Evolutionary conservation across 805 yeast species (phyloP).

Genomic region (Sungouiella blattae): DNA sequence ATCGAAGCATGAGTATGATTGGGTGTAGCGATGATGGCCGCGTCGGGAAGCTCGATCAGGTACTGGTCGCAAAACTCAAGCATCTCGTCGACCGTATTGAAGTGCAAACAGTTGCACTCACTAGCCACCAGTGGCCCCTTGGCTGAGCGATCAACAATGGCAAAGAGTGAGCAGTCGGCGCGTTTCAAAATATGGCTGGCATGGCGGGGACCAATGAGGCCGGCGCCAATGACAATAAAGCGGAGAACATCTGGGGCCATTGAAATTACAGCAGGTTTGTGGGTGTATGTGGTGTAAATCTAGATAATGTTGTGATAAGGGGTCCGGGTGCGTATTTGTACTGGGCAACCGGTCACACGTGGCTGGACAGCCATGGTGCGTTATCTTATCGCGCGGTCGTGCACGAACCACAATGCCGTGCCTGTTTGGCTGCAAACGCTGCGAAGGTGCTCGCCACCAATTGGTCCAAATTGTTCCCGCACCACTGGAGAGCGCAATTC

Average conservation of each 20-base stretch:
- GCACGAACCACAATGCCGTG: too few relatives aligned
- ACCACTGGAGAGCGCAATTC: too few relatives aligned
- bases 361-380: too few relatives aligned
- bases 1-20: constrained; percentile 38
- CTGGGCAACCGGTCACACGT: too few relatives aligned
- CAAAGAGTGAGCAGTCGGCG: constrained; percentile 20
- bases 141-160: constrained; percentile 24
- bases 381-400: too few relatives aligned
- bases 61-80: constrained; percentile 15
- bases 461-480: too few relatives aligned
- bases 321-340: not conserved
- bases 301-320: too few relatives aligned
- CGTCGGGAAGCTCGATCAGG: constrained; percentile 28
- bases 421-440: too few relatives aligned
- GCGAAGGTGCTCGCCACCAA: too few relatives aligned
- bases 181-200: constrained; percentile 20
- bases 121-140: constrained; percentile 18
- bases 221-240: constrained; percentile 24
- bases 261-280: too few relatives aligned
- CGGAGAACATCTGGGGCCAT: constrained; percentile 4
- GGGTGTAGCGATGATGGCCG: constrained; percentile 41
- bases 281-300: too few relatives aligned
- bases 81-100: constrained; percentile 18
- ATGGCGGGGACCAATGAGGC: constrained; percentile 28
- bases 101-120: constrained; percentile 15